A percentile compares a stretch with the other conserved stretches of the same genome.
Evolutionary conservation across 2,329 filamentous ascomycete genomes (phyloP).

Genomic region (Penicillium sp.): DNA sequence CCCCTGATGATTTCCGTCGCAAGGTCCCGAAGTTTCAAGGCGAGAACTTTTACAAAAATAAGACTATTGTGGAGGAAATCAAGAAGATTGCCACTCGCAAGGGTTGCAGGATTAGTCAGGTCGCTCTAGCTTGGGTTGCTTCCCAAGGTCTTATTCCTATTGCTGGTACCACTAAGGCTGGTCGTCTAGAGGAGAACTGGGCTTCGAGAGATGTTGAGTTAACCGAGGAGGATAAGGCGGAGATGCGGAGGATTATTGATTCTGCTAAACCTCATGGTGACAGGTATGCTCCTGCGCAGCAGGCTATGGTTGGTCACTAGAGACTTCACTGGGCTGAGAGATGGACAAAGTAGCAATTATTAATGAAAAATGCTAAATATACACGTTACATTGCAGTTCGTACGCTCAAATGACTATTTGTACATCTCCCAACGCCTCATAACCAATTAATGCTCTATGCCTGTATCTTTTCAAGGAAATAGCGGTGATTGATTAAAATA

Average conservation of each 20-base stretch:
- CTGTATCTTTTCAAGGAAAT: too few relatives aligned
- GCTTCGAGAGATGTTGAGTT: conserved; percentile 38
- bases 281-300: conserved; percentile 29
- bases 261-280: conserved; percentile 39
- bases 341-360: too few relatives aligned
- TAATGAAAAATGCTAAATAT: too few relatives aligned
- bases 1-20: conserved; percentile 43
- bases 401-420: too few relatives aligned
- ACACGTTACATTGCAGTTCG: too few relatives aligned
- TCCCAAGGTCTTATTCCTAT: conserved; percentile 48
- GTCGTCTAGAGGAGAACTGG: conserved; percentile 44
- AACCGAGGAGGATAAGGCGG: conserved; percentile 39
- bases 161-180: conserved; percentile 47
- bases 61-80: conserved; percentile 43
- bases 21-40: conserved; percentile 39
- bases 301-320: conserved; percentile 29
- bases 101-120: conserved; percentile 36
- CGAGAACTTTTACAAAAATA: conserved; percentile 49
- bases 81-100: conserved; percentile 41
- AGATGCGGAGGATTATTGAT: conserved; percentile 44
- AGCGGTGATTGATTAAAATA: too few relatives aligned
- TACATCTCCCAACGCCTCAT: too few relatives aligned
- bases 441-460: too few relatives aligned
- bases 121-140: conserved; percentile 44
- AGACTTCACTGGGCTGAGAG: background rate